Conservation (phyloP, 148 eudicot species). For the Silene conica region DNA sequence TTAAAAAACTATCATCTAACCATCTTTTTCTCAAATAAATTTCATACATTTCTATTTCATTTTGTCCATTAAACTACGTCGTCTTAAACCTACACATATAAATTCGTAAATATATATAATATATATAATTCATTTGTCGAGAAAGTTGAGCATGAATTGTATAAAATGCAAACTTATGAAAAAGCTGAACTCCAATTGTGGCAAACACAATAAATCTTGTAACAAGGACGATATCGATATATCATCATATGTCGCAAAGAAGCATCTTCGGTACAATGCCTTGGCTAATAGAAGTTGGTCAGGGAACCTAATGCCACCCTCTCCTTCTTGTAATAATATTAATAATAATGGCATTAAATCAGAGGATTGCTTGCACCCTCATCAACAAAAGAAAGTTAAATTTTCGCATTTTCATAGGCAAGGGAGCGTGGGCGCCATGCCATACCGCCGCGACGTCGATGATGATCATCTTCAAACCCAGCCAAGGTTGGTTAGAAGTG, state of each 20-base stretch:
- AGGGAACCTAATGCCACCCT: constrained; percentile 32
- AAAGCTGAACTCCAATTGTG: constrained; percentile 35
- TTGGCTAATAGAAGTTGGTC: constrained; percentile 41
- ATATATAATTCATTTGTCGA: not conserved
- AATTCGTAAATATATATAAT: no score
- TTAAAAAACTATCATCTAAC: no score
- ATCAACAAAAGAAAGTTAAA: constrained; percentile 23
- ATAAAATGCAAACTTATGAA: constrained; percentile 23
- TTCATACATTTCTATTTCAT: no score
- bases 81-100: no score
- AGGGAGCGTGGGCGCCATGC: constrained; percentile 19
- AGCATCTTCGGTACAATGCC: constrained; percentile 9
- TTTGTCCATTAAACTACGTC: no score
- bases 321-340: constrained; percentile 9
- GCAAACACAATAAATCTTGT: not conserved
- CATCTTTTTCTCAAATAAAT: no score
- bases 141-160: constrained; percentile 36
- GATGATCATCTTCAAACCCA: not conserved
- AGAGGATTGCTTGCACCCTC: not conserved
- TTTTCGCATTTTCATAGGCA: constrained; percentile 17
- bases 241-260: not conserved
- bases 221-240: not conserved
- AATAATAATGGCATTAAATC: constrained; percentile 2
- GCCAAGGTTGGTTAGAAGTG: constrained; percentile 64
- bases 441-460: constrained; percentile 6